Conservation (phyloP, 495 filamentous ascomycete genomes). For the Penicillium antarcticum region DNA sequence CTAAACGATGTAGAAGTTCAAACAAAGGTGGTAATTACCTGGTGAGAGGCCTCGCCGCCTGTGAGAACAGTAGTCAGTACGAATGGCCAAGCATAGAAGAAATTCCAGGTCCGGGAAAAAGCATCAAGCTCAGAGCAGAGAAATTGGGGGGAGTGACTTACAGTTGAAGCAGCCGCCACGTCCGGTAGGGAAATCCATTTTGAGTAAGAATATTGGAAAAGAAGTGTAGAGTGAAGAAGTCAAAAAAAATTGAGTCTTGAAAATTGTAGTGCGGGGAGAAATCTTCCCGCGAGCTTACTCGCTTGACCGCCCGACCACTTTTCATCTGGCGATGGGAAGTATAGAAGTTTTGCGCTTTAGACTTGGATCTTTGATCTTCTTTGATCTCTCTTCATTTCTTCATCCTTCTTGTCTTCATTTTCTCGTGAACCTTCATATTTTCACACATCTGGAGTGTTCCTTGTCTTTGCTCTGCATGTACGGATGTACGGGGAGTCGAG, state of each 20-base stretch:
- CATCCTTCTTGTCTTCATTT: too few relatives aligned
- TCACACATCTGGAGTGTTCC: too few relatives aligned
- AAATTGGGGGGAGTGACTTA: constrained; percentile 43
- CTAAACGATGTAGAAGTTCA: neutral
- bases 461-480: too few relatives aligned
- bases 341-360: neutral
- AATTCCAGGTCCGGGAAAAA: constrained; percentile 2
- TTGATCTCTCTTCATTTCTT: too few relatives aligned
- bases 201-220: constrained; percentile 12
- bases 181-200: constrained; percentile 49
- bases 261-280: constrained; percentile 39
- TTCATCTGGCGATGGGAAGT: too few relatives aligned
- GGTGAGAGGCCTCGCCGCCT: constrained; percentile 77
- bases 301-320: constrained; percentile 5
- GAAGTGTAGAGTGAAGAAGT: constrained; percentile 17
- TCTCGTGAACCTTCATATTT: too few relatives aligned
- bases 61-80: constrained; percentile 24
- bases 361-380: neutral
- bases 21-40: constrained; percentile 42
- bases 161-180: constrained; percentile 79
- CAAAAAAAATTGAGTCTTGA: constrained; percentile 19
- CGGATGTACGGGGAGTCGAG: neutral
- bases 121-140: constrained; percentile 5
- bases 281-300: constrained; percentile 21
- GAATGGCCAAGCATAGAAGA: constrained; percentile 2